A percentile compares a stretch with the other conserved stretches of the same genome.
These are phyloP conservation scores for Tolypocladium amazonense DNA, from an alignment of 2,329 filamentous ascomycete genomes.

Conservation along the genomic window DNA sequence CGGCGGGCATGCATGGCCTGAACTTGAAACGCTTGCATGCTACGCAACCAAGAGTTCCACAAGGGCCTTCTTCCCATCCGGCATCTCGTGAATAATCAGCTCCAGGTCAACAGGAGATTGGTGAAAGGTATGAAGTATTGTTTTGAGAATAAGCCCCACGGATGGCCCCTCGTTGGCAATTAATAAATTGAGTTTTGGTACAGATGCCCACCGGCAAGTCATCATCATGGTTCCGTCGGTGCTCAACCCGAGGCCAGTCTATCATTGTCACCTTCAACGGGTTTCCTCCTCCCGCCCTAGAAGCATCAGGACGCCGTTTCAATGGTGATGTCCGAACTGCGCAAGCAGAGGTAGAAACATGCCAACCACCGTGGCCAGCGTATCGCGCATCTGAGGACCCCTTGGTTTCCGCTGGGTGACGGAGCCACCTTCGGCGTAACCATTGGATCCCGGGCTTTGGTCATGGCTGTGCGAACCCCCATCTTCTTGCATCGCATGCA, in stretches of 20 bases:
- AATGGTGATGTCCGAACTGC: constrained; percentile 68
- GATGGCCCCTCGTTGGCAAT: too few relatives aligned
- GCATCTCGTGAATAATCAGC: neutral
- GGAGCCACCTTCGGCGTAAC: constrained; percentile 39
- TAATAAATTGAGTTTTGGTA: neutral
- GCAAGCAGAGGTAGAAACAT: constrained; percentile 72
- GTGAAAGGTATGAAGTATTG: neutral
- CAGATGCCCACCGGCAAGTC: neutral
- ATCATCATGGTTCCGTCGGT: neutral
- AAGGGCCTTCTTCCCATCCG: neutral
- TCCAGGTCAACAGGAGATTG: neutral
- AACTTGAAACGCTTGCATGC: neutral
- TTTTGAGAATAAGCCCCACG: neutral
- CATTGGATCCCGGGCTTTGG: constrained; percentile 37
- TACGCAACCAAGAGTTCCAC: neutral
- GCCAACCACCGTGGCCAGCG: constrained; percentile 58
- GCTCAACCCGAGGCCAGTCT: neutral
- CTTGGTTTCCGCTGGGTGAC: constrained; percentile 37
- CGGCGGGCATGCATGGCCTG: neutral
- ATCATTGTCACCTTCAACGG: neutral
- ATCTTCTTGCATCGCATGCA: constrained; percentile 94
- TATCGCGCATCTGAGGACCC: constrained; percentile 56
- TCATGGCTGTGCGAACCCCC: constrained; percentile 39
- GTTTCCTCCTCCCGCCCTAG: neutral
- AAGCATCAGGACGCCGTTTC: neutral